Evolutionary conservation across 2,329 filamentous ascomycete species (phyloP).

Genomic region (Geosmithia putterillii): DNA sequence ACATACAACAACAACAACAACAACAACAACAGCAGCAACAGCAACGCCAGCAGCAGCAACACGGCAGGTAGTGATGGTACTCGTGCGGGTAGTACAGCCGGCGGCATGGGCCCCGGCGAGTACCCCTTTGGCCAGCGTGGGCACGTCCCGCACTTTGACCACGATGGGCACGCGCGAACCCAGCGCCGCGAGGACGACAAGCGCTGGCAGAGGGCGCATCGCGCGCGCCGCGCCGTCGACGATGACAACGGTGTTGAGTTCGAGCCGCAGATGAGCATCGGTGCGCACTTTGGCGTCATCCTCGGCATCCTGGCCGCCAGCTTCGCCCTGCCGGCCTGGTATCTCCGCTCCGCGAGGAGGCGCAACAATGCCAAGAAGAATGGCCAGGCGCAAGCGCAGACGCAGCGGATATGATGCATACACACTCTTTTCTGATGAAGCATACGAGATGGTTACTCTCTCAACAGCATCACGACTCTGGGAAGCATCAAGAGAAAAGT

Average conservation of each 20-base stretch:
- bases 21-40: background rate
- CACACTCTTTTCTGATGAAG: too few species aligned
- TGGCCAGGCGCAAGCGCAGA: conserved; percentile 5
- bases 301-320: conserved; percentile 32
- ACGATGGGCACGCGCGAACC: conserved; percentile 57
- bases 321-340: conserved; percentile 29
- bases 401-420: background rate
- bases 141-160: conserved; percentile 73
- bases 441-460: too few species aligned
- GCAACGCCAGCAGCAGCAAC: background rate
- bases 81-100: conserved; percentile 5
- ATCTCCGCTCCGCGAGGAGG: conserved; percentile 22
- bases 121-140: conserved; percentile 29
- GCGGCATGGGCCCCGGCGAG: conserved; percentile 49
- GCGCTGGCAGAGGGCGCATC: conserved; percentile 14
- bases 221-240: conserved; percentile 21
- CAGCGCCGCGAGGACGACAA: conserved; percentile 51
- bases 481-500: too few species aligned
- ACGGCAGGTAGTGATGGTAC: background rate
- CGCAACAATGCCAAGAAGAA: conserved; percentile 5
- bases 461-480: too few species aligned
- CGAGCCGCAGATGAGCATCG: conserved; percentile 27
- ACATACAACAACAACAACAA: too few species aligned
- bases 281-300: conserved; percentile 37
- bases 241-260: conserved; percentile 22